phyloP scores from a whole-genome alignment of 805 yeast species.

The Ogataea salicorniae region DNA sequence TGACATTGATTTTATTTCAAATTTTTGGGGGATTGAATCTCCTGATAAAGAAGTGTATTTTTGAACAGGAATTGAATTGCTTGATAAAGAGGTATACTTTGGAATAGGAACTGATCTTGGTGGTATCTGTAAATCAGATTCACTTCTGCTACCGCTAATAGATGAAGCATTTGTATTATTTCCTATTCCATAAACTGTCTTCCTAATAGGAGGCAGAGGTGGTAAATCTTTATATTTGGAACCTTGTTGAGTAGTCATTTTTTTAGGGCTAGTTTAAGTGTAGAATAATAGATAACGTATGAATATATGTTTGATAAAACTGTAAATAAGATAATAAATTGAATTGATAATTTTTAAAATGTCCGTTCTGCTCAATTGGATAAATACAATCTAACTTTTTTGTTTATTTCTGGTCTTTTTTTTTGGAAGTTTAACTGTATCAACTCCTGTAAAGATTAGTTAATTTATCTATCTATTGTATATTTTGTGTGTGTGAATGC shows the following conservation, averaged over 20 bases:
- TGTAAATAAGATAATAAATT: too few relatives aligned
- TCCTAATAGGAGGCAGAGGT: conserved; percentile 10
- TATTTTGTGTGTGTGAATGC: too few relatives aligned
- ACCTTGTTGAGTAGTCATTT: too few relatives aligned
- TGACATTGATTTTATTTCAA: neutral
- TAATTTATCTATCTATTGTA: too few relatives aligned
- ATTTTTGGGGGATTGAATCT: neutral
- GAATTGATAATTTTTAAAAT: too few relatives aligned
- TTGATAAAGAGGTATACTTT: neutral
- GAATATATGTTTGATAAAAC: neutral
- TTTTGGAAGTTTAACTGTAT: too few relatives aligned
- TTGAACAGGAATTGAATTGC: neutral
- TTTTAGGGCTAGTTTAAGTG: neutral
- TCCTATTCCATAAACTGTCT: too few relatives aligned
- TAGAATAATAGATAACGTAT: neutral
- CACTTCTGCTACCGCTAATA: neutral
- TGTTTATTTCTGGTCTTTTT: too few relatives aligned
- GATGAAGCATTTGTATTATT: neutral
- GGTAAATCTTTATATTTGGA: conserved; percentile 17
- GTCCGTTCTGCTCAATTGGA: too few relatives aligned
- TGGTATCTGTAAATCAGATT: neutral
- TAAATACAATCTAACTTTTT: too few relatives aligned
- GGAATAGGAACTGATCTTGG: neutral
- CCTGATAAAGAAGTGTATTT: neutral
- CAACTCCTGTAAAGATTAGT: too few relatives aligned